These are phyloP conservation scores for Prinsepia uniflora DNA, from an alignment of 306 rosid genomes.

Conservation along the genomic window DNA sequence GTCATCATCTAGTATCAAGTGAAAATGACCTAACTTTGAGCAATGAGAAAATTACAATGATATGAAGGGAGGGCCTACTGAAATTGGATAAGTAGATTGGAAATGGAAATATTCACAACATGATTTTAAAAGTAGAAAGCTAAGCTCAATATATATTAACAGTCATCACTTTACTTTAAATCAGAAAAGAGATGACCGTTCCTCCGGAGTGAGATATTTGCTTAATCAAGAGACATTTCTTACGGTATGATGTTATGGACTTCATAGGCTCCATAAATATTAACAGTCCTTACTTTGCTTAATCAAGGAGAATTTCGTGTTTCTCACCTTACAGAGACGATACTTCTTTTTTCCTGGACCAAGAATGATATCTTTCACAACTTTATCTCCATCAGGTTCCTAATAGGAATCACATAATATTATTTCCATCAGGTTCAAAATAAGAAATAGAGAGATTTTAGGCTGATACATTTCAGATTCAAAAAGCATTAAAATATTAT, in stretches of 20 bases:
- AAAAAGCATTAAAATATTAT: neutral
- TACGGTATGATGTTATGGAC: too few species aligned
- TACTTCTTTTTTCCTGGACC: constrained; percentile 65
- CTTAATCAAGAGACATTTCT: too few species aligned
- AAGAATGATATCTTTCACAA: constrained; percentile 50
- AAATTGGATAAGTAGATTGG: too few species aligned
- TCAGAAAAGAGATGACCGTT: too few species aligned
- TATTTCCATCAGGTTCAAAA: neutral
- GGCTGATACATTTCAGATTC: neutral
- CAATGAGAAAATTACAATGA: too few species aligned
- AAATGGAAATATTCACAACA: neutral
- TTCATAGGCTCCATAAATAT: too few species aligned
- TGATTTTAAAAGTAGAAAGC: neutral
- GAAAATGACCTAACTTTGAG: too few species aligned
- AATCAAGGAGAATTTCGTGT: neutral
- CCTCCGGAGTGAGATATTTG: too few species aligned
- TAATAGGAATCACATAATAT: constrained; percentile 24
- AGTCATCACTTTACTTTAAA: neutral
- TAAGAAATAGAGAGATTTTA: neutral
- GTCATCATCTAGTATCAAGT: neutral
- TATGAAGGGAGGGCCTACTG: too few species aligned
- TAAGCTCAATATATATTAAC: neutral
- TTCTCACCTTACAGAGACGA: constrained; percentile 65
- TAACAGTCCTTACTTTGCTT: neutral
- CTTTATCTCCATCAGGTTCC: constrained; percentile 82